Evolutionary conservation across 2,329 filamentous ascomycete genomes (phyloP).

Genomic region (Beauveria asiatica): DNA sequence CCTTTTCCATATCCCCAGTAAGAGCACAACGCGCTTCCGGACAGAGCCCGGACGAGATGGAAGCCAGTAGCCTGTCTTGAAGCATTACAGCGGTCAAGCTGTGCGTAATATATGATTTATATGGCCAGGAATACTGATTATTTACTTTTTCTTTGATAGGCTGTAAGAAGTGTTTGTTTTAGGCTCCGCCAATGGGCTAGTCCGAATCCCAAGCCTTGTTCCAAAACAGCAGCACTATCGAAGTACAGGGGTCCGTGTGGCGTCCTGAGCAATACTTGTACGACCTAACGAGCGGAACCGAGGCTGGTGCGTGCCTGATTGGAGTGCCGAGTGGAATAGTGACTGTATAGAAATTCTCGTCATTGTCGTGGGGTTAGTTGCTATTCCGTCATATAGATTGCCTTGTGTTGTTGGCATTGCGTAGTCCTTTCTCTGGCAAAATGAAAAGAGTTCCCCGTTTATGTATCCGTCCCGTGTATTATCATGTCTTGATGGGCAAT

Average conservation of each 20-base stretch:
- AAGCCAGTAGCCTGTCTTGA: slow-evolving; percentile 19
- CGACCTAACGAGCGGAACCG: not conserved
- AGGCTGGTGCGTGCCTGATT: not conserved
- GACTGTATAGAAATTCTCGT: not conserved
- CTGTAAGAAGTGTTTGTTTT: slow-evolving; percentile 9
- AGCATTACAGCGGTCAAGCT: slow-evolving; percentile 25
- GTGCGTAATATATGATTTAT: slow-evolving; percentile 27
- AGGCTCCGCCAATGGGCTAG: not conserved
- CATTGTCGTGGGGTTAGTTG: not conserved
- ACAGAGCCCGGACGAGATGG: slow-evolving; percentile 19
- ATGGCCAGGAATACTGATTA: slow-evolving; percentile 28
- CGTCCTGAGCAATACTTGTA: not conserved
- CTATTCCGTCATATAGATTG: not conserved
- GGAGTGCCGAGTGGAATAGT: not conserved
- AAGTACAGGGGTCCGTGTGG: not conserved
- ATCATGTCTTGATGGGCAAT: slow-evolving; percentile 54
- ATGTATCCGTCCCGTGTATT: not conserved
- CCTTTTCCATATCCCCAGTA: slow-evolving; percentile 12
- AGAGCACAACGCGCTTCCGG: slow-evolving; percentile 17
- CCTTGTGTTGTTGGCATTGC: not conserved
- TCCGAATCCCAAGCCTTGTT: not conserved
- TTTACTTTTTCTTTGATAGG: slow-evolving; percentile 10
- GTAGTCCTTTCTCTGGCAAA: not conserved
- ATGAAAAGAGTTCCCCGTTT: not conserved
- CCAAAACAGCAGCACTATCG: not conserved